phyloP scores from a whole-genome alignment of 306 rosid species.

The Cucurbita maxima region DNA sequence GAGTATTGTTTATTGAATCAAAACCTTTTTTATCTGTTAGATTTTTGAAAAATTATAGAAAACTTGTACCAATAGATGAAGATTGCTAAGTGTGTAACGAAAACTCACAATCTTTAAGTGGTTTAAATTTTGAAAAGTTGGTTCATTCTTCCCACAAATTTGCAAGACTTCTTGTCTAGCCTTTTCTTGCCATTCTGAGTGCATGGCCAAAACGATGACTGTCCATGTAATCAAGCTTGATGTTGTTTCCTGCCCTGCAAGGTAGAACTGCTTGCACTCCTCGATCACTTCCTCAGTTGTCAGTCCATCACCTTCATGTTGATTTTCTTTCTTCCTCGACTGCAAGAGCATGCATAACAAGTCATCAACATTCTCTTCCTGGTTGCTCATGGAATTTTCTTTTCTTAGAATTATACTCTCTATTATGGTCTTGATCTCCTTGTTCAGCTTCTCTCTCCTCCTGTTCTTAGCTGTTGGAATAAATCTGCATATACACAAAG shows the following conservation, averaged over 20 bases:
- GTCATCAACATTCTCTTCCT: constrained; percentile 22
- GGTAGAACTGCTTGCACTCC: constrained; percentile 40
- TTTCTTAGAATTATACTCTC: constrained; percentile 21
- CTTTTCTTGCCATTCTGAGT: constrained; percentile 37
- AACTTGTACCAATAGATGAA: neutral
- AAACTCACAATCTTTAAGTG: constrained; percentile 31
- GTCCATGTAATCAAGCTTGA: constrained; percentile 34
- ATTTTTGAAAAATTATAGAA: neutral
- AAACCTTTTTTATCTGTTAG: neutral
- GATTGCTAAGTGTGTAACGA: neutral
- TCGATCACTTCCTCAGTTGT: constrained; percentile 34
- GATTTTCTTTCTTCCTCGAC: constrained; percentile 14
- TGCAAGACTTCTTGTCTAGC: constrained; percentile 35
- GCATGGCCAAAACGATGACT: constrained; percentile 33
- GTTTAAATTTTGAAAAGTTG: constrained; percentile 20
- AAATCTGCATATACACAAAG: constrained; percentile 13
- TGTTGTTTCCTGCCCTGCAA: constrained; percentile 41
- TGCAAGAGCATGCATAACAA: constrained; percentile 26
- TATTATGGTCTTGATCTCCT: constrained; percentile 22
- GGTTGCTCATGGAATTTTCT: constrained; percentile 9
- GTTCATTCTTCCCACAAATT: constrained; percentile 23
- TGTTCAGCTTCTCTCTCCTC: constrained; percentile 26
- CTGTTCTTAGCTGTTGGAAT: constrained; percentile 31
- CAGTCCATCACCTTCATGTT: constrained; percentile 11
- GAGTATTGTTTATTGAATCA: neutral